Percentiles rank a stretch among this genome's conserved stretches.
These are phyloP conservation scores for Apiospora arundinis DNA, from an alignment of 2,329 filamentous ascomycete genomes.

Conservation along the genomic window DNA sequence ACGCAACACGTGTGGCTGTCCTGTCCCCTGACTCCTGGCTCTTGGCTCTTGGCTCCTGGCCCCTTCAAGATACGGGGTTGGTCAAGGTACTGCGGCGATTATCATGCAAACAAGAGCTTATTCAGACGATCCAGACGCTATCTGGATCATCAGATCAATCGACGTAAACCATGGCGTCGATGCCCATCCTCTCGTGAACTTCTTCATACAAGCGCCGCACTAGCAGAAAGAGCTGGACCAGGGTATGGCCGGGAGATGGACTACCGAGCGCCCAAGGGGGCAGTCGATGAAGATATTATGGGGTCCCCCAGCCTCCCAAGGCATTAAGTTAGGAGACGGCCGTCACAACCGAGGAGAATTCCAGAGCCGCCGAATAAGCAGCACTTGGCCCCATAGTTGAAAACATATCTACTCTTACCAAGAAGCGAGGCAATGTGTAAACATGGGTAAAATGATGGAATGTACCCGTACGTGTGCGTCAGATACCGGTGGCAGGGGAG, in stretches of 20 bases:
- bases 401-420: background rate
- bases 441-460: background rate
- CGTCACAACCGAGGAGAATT: background rate
- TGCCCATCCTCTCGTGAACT: background rate
- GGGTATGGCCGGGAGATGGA: background rate
- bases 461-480: background rate
- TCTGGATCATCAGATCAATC: constrained; percentile 4
- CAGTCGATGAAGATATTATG: background rate
- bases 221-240: background rate
- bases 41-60: background rate
- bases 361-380: background rate
- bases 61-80: background rate
- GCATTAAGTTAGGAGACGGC: background rate
- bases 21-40: background rate
- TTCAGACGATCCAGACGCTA: background rate
- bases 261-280: background rate
- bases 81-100: background rate
- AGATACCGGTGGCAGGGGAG: background rate
- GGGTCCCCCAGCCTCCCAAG: background rate
- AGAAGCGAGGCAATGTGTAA: background rate
- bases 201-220: background rate
- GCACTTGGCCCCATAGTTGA: background rate
- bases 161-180: constrained; percentile 7
- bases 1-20: background rate
- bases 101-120: constrained; percentile 8